Base-by-base conservation (phyloP, 2,329 filamentous ascomycete genomes). In the Penicillium sp. region DNA sequence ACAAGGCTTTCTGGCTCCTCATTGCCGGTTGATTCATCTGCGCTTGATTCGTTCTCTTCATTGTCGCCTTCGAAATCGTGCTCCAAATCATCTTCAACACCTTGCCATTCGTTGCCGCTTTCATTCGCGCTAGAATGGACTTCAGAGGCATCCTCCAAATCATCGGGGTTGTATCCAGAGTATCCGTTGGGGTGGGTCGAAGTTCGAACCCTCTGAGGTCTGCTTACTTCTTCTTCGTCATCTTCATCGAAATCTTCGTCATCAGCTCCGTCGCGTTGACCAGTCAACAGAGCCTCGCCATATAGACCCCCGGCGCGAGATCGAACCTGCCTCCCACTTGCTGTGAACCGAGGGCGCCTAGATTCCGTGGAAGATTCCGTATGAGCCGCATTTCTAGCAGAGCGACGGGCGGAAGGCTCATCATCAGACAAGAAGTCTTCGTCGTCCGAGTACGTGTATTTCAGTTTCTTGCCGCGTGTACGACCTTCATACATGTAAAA, bases 401-500 rank as follows among this genome's bases (percentile, higher is more conserved):
- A 86, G 44, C 81, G 78, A 42, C 83, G 86, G 17, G 85, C 82
- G 12, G 90, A 90, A 7, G 87, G 84, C 17, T 77, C 76, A 57
- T 79, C 92, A 71, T 72, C 83, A 49, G 77, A 80, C 44, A 85
- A 84, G 16, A 87, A 85, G 35, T 88, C 88, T 63, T 95, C 90
- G 25, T 95, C 90, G 50, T 97, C 92, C 0, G 91, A 95, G 69
- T 90, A 99, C 0, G 91, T 99, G 70, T 99, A 99, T 74, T 92
- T 95, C 77, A 96, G 89, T 58, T 93, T 89, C 79, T 99, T 97
- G 54, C 94, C 94, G 56, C 94, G 86, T 5, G 95, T 99, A 50
- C 94, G 90, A 47, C 94, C 94, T 77, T 99, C 94, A 72, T 99
- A 99, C 55, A 96, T 80, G 1, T 92, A 97, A 70, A 93, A 95